phyloP scores from a whole-genome alignment of 2,329 filamentous ascomycete species.

The Talaromyces albobiverticillius region DNA sequence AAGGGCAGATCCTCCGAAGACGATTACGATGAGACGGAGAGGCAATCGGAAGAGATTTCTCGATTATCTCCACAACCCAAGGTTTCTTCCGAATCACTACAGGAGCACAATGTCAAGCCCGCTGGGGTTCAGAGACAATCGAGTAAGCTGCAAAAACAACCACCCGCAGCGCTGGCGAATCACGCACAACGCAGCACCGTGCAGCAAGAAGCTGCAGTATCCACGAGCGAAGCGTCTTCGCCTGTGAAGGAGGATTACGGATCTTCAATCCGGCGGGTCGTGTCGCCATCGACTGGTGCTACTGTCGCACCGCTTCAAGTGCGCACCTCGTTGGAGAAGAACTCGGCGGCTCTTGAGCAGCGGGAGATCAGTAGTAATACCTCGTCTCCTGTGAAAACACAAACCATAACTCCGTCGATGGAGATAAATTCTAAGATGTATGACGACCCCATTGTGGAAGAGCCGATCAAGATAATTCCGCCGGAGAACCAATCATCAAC shows the following conservation, averaged over 20 bases:
- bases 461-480: conserved; percentile 2
- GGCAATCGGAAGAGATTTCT: conserved; percentile 59
- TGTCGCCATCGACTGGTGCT: conserved; percentile 28
- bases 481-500: background rate
- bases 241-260: conserved; percentile 22
- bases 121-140: conserved; percentile 53
- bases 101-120: conserved; percentile 32
- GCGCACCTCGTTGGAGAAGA: conserved; percentile 18
- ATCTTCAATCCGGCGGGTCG: conserved; percentile 35
- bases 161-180: conserved; percentile 45
- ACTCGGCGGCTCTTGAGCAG: conserved; percentile 16
- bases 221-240: conserved; percentile 20
- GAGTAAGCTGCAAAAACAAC: conserved; percentile 70
- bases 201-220: conserved; percentile 23
- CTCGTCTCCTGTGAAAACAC: conserved; percentile 13
- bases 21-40: conserved; percentile 52
- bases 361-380: background rate
- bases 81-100: conserved; percentile 42
- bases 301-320: conserved; percentile 20
- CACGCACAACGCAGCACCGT: conserved; percentile 27
- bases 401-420: background rate
- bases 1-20: conserved; percentile 51
- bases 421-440: conserved; percentile 1
- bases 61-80: conserved; percentile 46
- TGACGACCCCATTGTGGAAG: conserved; percentile 6